Conservation (phyloP, 371 early-diverging fungal species). For the Mortierella sp. region DNA sequence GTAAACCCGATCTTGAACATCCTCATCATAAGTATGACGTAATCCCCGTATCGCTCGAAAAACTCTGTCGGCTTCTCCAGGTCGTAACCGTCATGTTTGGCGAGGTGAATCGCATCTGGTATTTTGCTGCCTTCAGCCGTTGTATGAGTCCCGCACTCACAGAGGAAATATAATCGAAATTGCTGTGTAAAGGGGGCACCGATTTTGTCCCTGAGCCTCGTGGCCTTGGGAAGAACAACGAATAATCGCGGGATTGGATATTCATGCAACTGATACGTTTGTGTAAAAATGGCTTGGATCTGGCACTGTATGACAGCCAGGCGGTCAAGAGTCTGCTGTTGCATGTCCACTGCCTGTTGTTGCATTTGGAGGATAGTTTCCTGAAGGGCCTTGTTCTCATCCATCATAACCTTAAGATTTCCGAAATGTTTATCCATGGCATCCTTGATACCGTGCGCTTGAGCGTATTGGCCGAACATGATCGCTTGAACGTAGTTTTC, state of each 20-base stretch:
- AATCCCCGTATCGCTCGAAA: too few species aligned
- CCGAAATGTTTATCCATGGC: too few species aligned
- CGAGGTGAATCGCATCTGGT: too few species aligned
- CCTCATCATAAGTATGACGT: too few species aligned
- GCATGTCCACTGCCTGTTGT: slow-evolving; percentile 4
- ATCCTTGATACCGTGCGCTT: neutral
- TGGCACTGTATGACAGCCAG: neutral
- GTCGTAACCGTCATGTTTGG: too few species aligned
- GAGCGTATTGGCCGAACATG: neutral
- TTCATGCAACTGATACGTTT: slow-evolving; percentile 12
- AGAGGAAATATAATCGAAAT: slow-evolving; percentile 9
- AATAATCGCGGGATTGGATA: slow-evolving; percentile 14
- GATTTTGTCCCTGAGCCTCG: neutral
- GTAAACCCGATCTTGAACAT: too few species aligned
- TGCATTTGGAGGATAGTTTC: neutral
- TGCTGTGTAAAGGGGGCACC: neutral
- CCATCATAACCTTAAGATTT: neutral
- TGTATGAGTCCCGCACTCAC: slow-evolving; percentile 17
- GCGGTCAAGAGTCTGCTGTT: slow-evolving; percentile 2
- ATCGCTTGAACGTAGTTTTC: slow-evolving; percentile 3
- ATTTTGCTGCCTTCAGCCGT: neutral
- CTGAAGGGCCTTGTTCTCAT: neutral
- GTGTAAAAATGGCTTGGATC: neutral
- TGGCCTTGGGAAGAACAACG: slow-evolving; percentile 5
- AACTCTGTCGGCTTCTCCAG: too few species aligned